Evolutionary conservation across 306 rosid genomes (phyloP), one percentile per base, ranked within the genome.

Genomic region (Leucaena leucocephala): DNA sequence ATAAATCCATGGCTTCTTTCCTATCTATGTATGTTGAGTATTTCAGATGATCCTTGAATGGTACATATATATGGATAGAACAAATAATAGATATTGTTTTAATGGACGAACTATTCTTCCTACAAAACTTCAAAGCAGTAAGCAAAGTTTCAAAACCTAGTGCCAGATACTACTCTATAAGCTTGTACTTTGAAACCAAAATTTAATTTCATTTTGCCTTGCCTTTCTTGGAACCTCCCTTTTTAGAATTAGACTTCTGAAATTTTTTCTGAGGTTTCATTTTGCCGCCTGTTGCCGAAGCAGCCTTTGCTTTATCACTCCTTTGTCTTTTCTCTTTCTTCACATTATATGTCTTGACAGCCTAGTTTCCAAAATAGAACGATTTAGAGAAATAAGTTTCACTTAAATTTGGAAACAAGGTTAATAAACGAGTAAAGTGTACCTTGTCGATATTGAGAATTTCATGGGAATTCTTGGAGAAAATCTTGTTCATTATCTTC

Each of bases 391-490:
- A 40, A 44, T 42, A 21, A 70, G 78, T 21, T 36, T 45, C 15
- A 15, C 16, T 35, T 16, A 44, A 69, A 39, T 36, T 52, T 13
- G 81, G 76, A 82, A 66, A 71, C 45, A 17, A 50, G 39, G 11
- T 73, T 40, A 80, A 65, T 11, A 8, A 77, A 76, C n/a, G 48
- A 59, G 16, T 27, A 8, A 48, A 74, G 57, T 7, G 52, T 76
- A 93, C 97, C 99, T 95, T 95, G 66, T 83, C 82, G 33, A 95
- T 85, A 49, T 95, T 88, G 82, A 93, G 92, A 69, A 93, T 93
- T 75, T 89, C 90, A 44, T 95, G 98, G 72, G 92, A 86, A 85
- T 91, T 87, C 91, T 89, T 91, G 45, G 99, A 90, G 39, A 95
- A 80, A 44, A 93, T 87, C 89, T 89, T 90, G 91, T 88, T 95